Percentiles rank a stretch among this genome's conserved stretches.
These are phyloP conservation scores for Clavispora asparagi DNA, from an alignment of 805 yeast genomes.

Conservation along the genomic window DNA sequence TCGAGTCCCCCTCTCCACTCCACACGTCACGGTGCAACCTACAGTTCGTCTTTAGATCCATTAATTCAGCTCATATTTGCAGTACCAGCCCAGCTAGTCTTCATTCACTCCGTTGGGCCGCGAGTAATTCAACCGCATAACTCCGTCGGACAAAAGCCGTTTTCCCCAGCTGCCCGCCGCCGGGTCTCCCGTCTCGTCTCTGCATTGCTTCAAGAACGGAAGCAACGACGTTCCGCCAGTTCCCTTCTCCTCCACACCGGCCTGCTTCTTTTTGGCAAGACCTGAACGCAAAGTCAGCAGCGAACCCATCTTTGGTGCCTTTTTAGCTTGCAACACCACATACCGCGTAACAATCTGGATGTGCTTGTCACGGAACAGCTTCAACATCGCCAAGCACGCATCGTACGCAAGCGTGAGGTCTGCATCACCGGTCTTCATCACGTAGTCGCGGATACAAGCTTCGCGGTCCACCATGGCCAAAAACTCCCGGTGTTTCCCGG, in stretches of 20 bases:
- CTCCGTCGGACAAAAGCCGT: conserved; percentile 57
- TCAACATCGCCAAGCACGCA: conserved; percentile 84
- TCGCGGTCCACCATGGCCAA: conserved; percentile 53
- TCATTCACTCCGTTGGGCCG: conserved; percentile 38
- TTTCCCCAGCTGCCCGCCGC: conserved; percentile 94
- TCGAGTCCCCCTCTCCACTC: too few species aligned
- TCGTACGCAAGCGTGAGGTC: conserved; percentile 73
- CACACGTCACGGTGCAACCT: too few species aligned
- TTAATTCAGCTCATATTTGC: too few species aligned
- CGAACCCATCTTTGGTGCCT: conserved; percentile 48
- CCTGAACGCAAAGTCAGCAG: conserved; percentile 61
- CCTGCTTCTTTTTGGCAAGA: conserved; percentile 46
- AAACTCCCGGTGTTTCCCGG: conserved; percentile 76
- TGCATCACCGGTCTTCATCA: conserved; percentile 41
- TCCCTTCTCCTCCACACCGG: conserved; percentile 60
- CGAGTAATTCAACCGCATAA: conserved; percentile 37
- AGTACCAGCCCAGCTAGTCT: conserved; percentile 18
- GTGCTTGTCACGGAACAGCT: conserved; percentile 86
- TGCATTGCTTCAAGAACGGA: conserved; percentile 89
- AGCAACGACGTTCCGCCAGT: conserved; percentile 93
- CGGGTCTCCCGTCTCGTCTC: conserved; percentile 92
- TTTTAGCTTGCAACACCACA: conserved; percentile 72
- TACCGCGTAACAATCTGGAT: conserved; percentile 89
- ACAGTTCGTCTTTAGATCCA: too few species aligned
- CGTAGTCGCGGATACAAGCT: conserved; percentile 62